These are phyloP conservation scores for Neofusicoccum ribis DNA, from an alignment of 2,329 filamentous ascomycete genomes.

Conservation along the genomic window DNA sequence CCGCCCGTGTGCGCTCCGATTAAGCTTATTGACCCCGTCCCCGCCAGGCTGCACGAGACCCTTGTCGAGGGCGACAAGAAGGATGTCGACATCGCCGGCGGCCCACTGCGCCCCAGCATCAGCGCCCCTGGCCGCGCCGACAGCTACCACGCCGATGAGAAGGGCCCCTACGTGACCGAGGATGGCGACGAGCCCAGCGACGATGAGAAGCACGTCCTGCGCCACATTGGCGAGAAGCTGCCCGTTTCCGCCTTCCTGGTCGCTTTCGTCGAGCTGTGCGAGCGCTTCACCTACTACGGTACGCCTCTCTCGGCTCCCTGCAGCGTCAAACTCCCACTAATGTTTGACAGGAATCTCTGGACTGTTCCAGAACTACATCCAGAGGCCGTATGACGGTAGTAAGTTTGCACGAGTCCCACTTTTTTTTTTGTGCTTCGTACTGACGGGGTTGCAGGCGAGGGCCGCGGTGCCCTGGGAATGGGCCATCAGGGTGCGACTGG, in stretches of 20 bases:
- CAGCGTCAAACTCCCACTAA: background rate
- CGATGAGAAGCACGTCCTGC: constrained; percentile 33
- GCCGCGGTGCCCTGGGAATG: constrained; percentile 27
- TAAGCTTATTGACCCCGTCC: background rate
- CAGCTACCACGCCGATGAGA: constrained; percentile 14
- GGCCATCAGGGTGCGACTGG: constrained; percentile 36
- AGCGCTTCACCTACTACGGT: constrained; percentile 36
- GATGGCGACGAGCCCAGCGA: constrained; percentile 35
- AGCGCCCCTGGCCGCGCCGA: background rate
- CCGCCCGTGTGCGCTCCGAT: background rate
- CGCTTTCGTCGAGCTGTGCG: constrained; percentile 39
- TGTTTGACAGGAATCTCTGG: constrained; percentile 26
- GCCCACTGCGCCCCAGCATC: constrained; percentile 9
- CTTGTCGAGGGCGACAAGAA: constrained; percentile 3
- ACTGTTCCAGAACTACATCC: constrained; percentile 41
- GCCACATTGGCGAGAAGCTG: constrained; percentile 37
- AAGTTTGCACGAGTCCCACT: background rate
- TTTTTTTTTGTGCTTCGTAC: background rate
- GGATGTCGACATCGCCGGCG: constrained; percentile 6
- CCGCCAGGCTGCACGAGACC: constrained; percentile 1
- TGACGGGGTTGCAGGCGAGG: background rate
- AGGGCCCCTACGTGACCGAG: constrained; percentile 1
- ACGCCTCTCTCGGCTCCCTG: background rate
- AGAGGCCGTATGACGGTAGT: constrained; percentile 23
- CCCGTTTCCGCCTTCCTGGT: constrained; percentile 38